Conservation (phyloP, 129 eudicot species). For the Oenanthe sinensis region DNA sequence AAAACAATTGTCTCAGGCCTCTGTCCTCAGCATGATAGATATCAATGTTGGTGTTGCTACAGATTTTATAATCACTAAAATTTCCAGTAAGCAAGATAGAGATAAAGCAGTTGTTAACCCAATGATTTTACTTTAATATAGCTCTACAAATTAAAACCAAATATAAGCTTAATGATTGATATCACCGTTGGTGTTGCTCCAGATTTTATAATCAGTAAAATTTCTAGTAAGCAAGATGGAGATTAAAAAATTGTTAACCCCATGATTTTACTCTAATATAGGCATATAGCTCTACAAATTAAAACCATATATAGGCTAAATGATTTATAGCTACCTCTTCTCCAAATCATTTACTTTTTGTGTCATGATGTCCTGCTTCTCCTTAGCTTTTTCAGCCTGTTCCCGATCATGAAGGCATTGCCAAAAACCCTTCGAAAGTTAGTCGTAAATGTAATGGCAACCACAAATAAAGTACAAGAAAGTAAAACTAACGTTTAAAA, state of each 20-base stretch:
- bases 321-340: constrained; percentile 34
- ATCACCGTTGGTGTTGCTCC: not conserved
- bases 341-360: constrained; percentile 38
- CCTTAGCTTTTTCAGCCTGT: constrained; percentile 88
- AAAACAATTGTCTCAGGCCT: not conserved
- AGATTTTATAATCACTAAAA: not conserved
- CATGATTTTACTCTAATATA: not conserved
- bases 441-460: not conserved
- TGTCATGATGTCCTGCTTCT: constrained; percentile 56
- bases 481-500: not conserved
- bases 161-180: not conserved
- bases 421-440: constrained; percentile 1
- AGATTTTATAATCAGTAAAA: not conserved
- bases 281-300: not conserved
- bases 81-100: not conserved
- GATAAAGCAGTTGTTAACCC: not conserved
- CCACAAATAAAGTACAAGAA: not conserved
- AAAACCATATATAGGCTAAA: not conserved
- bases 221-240: not conserved
- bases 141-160: not conserved
- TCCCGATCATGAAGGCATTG: constrained; percentile 18
- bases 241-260: not conserved
- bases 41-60: not conserved
- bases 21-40: not conserved
- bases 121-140: not conserved